phyloP scores from a whole-genome alignment of 2,329 filamentous ascomycete species.

The Diaporthe sp. region DNA sequence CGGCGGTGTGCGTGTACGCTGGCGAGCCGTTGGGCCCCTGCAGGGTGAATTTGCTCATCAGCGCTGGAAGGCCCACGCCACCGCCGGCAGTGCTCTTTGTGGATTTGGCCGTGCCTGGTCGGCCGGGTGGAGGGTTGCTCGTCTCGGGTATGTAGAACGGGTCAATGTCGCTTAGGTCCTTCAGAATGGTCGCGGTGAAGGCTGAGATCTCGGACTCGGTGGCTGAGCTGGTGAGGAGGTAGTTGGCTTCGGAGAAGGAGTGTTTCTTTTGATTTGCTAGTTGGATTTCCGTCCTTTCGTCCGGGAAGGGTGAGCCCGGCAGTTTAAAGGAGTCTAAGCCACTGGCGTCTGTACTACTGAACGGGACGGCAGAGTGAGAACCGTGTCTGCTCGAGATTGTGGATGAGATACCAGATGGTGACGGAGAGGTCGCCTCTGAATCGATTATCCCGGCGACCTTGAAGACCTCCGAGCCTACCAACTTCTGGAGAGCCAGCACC shows the following conservation, averaged over 20 bases:
- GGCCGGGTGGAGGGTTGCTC: not conserved
- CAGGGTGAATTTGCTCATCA: constrained; percentile 21
- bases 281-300: not conserved
- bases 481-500: constrained; percentile 65
- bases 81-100: constrained; percentile 21
- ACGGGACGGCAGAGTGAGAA: not conserved
- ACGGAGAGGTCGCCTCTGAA: constrained; percentile 44
- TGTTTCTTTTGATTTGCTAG: constrained; percentile 41
- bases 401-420: constrained; percentile 7
- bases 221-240: constrained; percentile 65
- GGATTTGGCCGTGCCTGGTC: constrained; percentile 33
- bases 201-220: constrained; percentile 63
- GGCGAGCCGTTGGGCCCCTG: constrained; percentile 15
- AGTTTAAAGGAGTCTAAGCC: constrained; percentile 21
- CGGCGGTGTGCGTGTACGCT: constrained; percentile 25
- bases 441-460: constrained; percentile 69
- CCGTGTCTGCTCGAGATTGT: not conserved
- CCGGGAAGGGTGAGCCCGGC: not conserved
- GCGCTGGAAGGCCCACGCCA: constrained; percentile 4
- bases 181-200: constrained; percentile 64
- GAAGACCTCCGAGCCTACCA: constrained; percentile 66
- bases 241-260: constrained; percentile 64
- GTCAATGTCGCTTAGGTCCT: constrained; percentile 57
- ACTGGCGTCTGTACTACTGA: constrained; percentile 28
- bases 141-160: constrained; percentile 57